Percentiles rank a stretch among this genome's conserved stretches.
These are phyloP conservation scores for Phytopythium aichiense DNA, from an alignment of 352 stramenopile genomes.

Conservation along the genomic window DNA sequence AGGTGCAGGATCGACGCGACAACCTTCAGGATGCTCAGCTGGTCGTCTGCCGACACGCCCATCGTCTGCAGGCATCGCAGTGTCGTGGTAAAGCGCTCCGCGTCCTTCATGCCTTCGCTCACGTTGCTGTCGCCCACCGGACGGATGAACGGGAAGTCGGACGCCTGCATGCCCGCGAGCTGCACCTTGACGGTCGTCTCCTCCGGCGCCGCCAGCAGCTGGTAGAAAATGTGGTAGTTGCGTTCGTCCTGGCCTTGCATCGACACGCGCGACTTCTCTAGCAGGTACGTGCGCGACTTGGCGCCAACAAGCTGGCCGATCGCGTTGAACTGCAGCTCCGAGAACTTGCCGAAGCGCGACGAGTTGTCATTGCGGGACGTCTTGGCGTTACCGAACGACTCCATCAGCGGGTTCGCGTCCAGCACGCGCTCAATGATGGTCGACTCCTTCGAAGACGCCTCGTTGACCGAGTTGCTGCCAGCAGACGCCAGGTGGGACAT, in stretches of 20 bases:
- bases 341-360: constrained; percentile 95
- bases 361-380: constrained; percentile 96
- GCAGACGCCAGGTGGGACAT: constrained; percentile 91
- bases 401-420: constrained; percentile 83
- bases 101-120: constrained; percentile 63
- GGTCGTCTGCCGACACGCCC: constrained; percentile 58
- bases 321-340: constrained; percentile 93
- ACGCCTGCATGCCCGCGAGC: constrained; percentile 62
- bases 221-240: constrained; percentile 99
- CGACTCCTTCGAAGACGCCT: constrained; percentile 36
- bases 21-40: constrained; percentile 76
- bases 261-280: constrained; percentile 88
- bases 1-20: constrained; percentile 82
- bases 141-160: constrained; percentile 83
- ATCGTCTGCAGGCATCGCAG: constrained; percentile 77
- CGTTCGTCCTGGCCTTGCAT: constrained; percentile 91
- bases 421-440: constrained; percentile 82
- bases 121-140: constrained; percentile 32
- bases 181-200: constrained; percentile 54
- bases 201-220: constrained; percentile 74
- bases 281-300: constrained; percentile 77
- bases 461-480: constrained; percentile 31
- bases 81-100: constrained; percentile 66
- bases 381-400: constrained; percentile 97
- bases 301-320: constrained; percentile 78